These are phyloP conservation scores for Starmerella roubikii DNA, from an alignment of 805 yeast genomes.

Conservation along the genomic window DNA sequence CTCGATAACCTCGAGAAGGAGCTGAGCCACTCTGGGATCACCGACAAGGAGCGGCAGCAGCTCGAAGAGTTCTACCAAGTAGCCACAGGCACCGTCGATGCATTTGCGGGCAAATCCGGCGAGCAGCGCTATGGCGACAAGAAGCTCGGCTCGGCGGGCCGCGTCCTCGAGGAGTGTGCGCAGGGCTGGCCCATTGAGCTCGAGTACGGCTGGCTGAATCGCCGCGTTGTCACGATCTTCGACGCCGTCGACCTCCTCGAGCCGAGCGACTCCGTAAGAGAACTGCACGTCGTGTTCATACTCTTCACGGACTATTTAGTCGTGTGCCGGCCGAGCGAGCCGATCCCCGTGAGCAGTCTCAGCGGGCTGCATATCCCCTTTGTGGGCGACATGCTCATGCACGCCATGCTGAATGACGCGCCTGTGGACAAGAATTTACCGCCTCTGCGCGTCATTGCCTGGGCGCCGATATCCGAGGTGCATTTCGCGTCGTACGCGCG, in stretches of 20 bases:
- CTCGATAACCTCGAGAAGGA: conserved; percentile 44
- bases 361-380: conserved; percentile 37
- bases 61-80: conserved; percentile 34
- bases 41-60: conserved; percentile 16
- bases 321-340: conserved; percentile 38
- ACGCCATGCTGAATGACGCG: conserved; percentile 72
- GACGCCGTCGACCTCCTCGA: conserved; percentile 32
- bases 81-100: conserved; percentile 55
- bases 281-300: conserved; percentile 42
- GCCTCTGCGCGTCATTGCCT: conserved; percentile 47
- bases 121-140: neutral
- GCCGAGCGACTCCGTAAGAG: conserved; percentile 20
- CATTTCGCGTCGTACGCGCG: conserved; percentile 17
- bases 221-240: conserved; percentile 71
- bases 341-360: conserved; percentile 28
- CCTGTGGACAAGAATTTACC: conserved; percentile 54
- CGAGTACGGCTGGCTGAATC: conserved; percentile 75
- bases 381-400: conserved; percentile 73
- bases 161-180: conserved; percentile 71
- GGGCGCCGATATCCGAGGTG: conserved; percentile 50
- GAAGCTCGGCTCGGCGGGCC: conserved; percentile 34
- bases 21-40: conserved; percentile 28
- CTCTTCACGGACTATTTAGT: conserved; percentile 71
- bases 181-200: conserved; percentile 76
- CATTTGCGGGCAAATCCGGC: conserved; percentile 37